These are phyloP conservation scores for Stachybotrys elegans DNA, from an alignment of 2,329 filamentous ascomycete species.

Conservation along the genomic window DNA sequence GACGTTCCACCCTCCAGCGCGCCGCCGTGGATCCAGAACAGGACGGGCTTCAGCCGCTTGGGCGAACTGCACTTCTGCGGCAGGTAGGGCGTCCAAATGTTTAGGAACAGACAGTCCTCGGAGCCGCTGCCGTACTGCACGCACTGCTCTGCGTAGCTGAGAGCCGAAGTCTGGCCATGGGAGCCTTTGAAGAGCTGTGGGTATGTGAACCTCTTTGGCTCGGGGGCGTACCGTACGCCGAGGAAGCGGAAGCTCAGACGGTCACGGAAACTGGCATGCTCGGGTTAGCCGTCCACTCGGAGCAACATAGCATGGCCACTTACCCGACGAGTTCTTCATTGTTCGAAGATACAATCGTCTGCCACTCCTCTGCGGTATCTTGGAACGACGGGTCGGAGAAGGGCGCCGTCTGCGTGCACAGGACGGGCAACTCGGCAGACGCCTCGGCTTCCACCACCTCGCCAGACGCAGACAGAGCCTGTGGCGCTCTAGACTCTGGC, in stretches of 20 bases:
- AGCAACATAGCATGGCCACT: not conserved
- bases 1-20: not conserved
- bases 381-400: slow-evolving; percentile 1
- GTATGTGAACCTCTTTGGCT: slow-evolving; percentile 1
- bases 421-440: not conserved
- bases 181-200: not conserved
- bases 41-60: not conserved
- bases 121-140: not conserved
- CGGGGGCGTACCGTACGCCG: slow-evolving; percentile 1
- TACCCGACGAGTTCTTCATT: slow-evolving; percentile 1
- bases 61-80: not conserved
- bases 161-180: not conserved
- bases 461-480: not conserved
- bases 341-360: not conserved
- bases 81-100: slow-evolving; percentile 3
- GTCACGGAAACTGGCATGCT: not conserved
- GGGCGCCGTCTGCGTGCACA: slow-evolving; percentile 3
- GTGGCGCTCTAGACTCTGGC: not conserved
- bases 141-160: not conserved
- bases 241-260: slow-evolving; percentile 2
- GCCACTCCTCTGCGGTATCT: not conserved
- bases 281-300: too few species aligned
- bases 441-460: not conserved
- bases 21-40: slow-evolving; percentile 2
- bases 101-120: slow-evolving; percentile 3